phyloP scores from a whole-genome alignment of 1,284 basidiomycete genomes.

The Boletus albobrunnescens region DNA sequence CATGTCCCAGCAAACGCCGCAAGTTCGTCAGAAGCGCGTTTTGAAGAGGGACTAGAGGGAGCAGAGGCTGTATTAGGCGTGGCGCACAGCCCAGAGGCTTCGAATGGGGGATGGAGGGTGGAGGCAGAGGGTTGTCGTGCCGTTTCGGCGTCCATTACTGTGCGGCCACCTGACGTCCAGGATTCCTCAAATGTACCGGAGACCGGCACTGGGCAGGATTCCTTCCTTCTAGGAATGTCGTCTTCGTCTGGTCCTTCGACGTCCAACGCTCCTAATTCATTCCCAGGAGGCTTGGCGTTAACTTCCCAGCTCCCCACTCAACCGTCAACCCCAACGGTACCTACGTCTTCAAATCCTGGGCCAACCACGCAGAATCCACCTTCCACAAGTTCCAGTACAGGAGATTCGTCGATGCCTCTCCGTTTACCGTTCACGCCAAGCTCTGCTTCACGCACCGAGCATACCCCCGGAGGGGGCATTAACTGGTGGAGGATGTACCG shows the following conservation, averaged over 20 bases:
- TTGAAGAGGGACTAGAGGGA: constrained; percentile 5
- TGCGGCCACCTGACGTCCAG: constrained; percentile 19
- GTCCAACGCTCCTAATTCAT: constrained; percentile 5
- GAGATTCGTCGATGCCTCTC: constrained; percentile 30
- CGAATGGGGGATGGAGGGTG: constrained; percentile 8
- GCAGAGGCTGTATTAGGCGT: constrained; percentile 15
- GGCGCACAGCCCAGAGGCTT: constrained; percentile 24
- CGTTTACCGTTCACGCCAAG: constrained; percentile 26
- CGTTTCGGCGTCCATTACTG: constrained; percentile 19
- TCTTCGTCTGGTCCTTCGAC: constrained; percentile 11
- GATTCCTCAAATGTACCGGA: constrained; percentile 24
- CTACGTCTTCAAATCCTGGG: constrained; percentile 2
- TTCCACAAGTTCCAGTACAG: constrained; percentile 7
- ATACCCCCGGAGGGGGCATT: constrained; percentile 46
- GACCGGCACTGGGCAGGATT: constrained; percentile 10
- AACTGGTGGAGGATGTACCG: constrained; percentile 80
- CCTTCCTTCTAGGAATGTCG: constrained; percentile 16
- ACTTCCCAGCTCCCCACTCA: constrained; percentile 3
- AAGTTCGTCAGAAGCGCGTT: constrained; percentile 2
- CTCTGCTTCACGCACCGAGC: constrained; percentile 34
- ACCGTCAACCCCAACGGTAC: constrained; percentile 3
- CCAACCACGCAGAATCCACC: constrained; percentile 1
- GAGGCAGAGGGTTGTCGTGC: constrained; percentile 18
- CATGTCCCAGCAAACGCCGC: background rate
- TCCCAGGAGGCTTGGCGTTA: constrained; percentile 5